Conservation (phyloP, 225 moss, liverwort and hornwort genomes). For the Polytrichum formosum region DNA sequence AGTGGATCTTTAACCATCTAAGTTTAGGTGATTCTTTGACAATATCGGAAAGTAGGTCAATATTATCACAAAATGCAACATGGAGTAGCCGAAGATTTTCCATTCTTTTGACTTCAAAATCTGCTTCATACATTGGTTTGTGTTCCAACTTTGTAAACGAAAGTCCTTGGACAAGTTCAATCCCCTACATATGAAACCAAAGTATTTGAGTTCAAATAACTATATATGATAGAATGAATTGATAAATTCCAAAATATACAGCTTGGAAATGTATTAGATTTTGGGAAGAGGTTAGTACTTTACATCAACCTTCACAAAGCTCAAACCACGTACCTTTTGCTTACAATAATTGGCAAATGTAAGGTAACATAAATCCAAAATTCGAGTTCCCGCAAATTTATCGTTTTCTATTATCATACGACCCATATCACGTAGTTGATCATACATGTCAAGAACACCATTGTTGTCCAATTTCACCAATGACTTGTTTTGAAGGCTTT, state of each 20-base stretch:
- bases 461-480: neutral
- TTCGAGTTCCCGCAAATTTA: neutral
- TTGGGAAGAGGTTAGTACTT: neutral
- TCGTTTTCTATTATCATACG: neutral
- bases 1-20: neutral
- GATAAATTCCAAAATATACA: neutral
- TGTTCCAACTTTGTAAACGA: neutral
- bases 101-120: neutral
- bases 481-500: conserved; percentile 5
- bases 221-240: neutral
- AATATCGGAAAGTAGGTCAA: neutral
- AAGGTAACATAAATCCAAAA: neutral
- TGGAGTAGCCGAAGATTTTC: neutral
- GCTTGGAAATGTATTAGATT: too few relatives aligned
- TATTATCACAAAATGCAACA: neutral
- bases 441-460: neutral
- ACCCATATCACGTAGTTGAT: conserved; percentile 1
- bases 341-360: neutral
- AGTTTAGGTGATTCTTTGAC: neutral
- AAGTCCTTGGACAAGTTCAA: neutral
- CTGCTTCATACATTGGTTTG: neutral
- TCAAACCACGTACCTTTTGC: neutral
- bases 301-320: neutral
- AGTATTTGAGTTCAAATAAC: accelerated
- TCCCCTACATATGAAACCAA: neutral